These are phyloP conservation scores for Teunomyces atbi DNA, from an alignment of 805 yeast genomes.

Conservation along the genomic window DNA sequence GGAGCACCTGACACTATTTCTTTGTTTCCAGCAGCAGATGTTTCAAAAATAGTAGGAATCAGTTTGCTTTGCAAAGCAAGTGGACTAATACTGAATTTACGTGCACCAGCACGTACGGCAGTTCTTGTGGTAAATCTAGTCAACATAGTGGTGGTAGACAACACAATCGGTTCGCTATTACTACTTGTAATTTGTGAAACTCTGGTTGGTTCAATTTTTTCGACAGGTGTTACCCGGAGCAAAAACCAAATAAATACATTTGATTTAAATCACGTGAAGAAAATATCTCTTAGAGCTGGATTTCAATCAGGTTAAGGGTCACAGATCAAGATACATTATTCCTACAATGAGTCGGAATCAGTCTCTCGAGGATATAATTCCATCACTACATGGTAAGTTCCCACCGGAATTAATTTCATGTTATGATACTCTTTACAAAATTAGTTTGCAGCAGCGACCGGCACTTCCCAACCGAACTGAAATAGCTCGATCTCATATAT, in stretches of 20 bases:
- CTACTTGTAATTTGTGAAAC: constrained; percentile 9
- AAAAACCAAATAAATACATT: neutral
- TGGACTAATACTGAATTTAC: constrained; percentile 23
- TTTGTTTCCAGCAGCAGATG: constrained; percentile 34
- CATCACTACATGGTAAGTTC: constrained; percentile 43
- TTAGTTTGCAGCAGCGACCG: constrained; percentile 52
- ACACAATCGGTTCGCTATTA: constrained; percentile 1
- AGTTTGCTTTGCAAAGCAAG: constrained; percentile 18
- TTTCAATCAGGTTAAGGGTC: too few species aligned
- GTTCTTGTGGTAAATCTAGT: constrained; percentile 21
- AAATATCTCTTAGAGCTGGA: too few species aligned
- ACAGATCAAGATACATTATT: too few species aligned
- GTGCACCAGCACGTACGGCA: constrained; percentile 14
- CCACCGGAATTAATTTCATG: constrained; percentile 42
- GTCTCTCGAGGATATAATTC: constrained; percentile 49
- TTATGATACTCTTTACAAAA: constrained; percentile 46
- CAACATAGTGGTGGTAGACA: constrained; percentile 16
- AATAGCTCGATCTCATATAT: constrained; percentile 63
- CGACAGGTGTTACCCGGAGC: constrained; percentile 17
- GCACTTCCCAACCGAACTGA: constrained; percentile 54
- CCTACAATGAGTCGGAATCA: constrained; percentile 10
- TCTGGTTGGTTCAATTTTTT: constrained; percentile 26
- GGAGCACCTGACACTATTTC: constrained; percentile 81
- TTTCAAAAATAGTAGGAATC: constrained; percentile 19
- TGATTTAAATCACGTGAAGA: neutral